Evolutionary conservation across 306 rosid species (phyloP).

Genomic region (Begonia fuchsioides): DNA sequence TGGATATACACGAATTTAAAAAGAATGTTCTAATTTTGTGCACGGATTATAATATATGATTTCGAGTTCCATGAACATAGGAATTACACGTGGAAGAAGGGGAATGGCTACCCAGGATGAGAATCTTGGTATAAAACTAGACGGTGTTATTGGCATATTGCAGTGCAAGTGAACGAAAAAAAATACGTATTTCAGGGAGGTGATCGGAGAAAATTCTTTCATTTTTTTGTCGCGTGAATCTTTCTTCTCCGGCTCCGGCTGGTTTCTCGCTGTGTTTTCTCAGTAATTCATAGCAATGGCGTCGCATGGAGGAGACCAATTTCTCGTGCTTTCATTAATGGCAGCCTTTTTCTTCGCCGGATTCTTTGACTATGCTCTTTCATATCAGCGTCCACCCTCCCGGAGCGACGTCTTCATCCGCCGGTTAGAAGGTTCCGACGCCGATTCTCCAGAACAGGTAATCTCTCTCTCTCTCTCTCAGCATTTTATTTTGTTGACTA

Average conservation of each 20-base stretch:
- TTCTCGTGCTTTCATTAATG: constrained; percentile 2
- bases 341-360: constrained; percentile 7
- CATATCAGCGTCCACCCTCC: constrained; percentile 24
- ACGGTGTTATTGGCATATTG: no score
- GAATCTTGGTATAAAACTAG: no score
- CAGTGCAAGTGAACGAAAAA: no score
- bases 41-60: no score
- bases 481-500: neutral
- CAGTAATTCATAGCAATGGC: constrained; percentile 6
- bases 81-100: no score
- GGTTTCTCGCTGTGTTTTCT: neutral
- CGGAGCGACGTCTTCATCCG: constrained; percentile 8
- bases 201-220: no score
- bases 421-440: constrained; percentile 7
- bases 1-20: no score
- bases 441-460: constrained; percentile 34
- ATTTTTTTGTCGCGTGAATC: no score
- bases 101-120: no score
- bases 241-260: neutral
- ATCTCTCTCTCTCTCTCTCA: neutral
- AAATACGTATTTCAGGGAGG: no score
- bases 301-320: neutral
- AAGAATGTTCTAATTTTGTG: no score
- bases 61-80: no score
- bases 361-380: constrained; percentile 8